phyloP scores from a whole-genome alignment of 2,329 filamentous ascomycete species.

The Magnaporthiopsis incrustans region DNA sequence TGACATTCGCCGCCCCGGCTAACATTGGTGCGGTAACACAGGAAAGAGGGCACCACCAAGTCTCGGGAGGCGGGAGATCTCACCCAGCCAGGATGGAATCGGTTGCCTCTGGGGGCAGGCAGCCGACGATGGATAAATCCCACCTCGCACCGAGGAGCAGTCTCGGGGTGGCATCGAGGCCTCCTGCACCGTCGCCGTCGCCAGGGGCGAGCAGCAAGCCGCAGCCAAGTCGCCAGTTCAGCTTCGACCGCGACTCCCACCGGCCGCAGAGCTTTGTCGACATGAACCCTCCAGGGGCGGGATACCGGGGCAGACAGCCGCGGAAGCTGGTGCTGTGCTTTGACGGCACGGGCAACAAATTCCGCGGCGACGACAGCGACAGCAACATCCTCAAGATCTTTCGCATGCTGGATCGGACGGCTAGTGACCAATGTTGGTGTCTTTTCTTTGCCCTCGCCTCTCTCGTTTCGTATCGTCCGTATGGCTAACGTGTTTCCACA shows the following conservation, averaged over 20 bases:
- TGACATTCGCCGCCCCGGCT: too few species aligned
- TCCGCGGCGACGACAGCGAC: constrained; percentile 53
- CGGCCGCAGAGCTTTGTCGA: background rate
- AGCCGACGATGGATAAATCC: constrained; percentile 15
- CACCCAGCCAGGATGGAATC: too few species aligned
- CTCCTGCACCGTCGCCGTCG: background rate
- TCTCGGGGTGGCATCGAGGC: background rate
- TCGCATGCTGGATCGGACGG: constrained; percentile 57
- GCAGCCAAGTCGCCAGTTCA: background rate
- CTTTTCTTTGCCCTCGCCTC: too few species aligned
- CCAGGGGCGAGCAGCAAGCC: background rate
- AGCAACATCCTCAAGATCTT: constrained; percentile 65
- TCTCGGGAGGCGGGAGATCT: too few species aligned
- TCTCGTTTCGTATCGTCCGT: background rate
- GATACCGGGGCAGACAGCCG: constrained; percentile 11
- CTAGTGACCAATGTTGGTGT: constrained; percentile 48
- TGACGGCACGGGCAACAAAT: constrained; percentile 57
- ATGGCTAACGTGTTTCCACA: constrained; percentile 12
- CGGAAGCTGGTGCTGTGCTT: constrained; percentile 53
- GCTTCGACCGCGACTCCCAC: background rate
- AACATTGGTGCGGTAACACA: too few species aligned
- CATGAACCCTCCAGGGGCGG: background rate
- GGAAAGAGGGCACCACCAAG: too few species aligned
- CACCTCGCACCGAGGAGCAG: constrained; percentile 11
- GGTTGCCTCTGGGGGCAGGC: too few species aligned